Percentiles rank a stretch among this genome's conserved stretches.
phyloP scores from a whole-genome alignment of 805 yeast genomes.

The Kurtzmaniella fragi region DNA sequence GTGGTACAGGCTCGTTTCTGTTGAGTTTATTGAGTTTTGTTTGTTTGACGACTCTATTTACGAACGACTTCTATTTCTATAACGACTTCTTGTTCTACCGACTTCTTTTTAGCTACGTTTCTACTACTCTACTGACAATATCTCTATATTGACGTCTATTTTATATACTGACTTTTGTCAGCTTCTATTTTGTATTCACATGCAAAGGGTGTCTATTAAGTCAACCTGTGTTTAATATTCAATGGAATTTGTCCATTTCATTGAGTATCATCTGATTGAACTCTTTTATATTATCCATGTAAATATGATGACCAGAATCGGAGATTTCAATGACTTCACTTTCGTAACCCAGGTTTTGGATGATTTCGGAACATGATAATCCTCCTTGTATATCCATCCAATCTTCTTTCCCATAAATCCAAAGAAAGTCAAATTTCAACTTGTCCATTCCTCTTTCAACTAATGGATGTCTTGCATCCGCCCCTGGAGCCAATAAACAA shows the following conservation, averaged over 20 bases:
- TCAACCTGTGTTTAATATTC: background rate
- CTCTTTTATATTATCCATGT: conserved; percentile 54
- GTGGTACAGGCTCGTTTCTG: no score
- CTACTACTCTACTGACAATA: background rate
- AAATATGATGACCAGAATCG: conserved; percentile 74
- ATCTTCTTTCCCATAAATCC: conserved; percentile 82
- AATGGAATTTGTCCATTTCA: conserved; percentile 41
- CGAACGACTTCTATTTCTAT: no score
- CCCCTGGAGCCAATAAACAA: conserved; percentile 85
- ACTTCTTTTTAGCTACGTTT: no score
- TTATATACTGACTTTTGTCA: background rate
- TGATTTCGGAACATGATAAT: conserved; percentile 26
- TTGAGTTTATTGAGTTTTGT: no score
- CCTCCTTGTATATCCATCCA: conserved; percentile 60
- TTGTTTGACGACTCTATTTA: no score
- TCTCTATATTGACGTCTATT: background rate
- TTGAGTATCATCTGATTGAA: conserved; percentile 49
- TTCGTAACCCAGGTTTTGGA: conserved; percentile 14
- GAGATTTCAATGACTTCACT: conserved; percentile 39
- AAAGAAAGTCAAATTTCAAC: conserved; percentile 56
- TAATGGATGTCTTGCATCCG: conserved; percentile 77
- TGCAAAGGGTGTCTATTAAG: no score
- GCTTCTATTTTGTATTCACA: no score
- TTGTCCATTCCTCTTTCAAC: conserved; percentile 43
- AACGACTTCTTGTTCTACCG: no score